Evolutionary conservation across 768 basidiomycete genomes (phyloP), one percentile per base, ranked within the genome.

Genomic region (Cystoderma amianthinum): DNA sequence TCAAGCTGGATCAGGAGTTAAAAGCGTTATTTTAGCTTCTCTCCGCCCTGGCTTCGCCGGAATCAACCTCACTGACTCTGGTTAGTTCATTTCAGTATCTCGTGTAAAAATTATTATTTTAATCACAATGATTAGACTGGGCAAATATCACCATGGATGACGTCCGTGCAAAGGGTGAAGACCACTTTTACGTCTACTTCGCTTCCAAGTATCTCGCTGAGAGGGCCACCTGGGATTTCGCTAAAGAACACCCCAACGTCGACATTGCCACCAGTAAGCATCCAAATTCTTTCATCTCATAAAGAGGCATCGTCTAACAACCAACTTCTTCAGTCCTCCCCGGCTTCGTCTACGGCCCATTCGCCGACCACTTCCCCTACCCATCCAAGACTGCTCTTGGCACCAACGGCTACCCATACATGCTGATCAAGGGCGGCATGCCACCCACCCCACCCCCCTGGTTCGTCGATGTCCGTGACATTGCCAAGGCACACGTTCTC

Each of bases 171-270:
- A 49, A 59, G n/a, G 50, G 53, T 15, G 51, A 53, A 0, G 46
- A 55, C 32, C 52, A 56, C 6, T 53, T 51, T 24, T 65, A 60
- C 35, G 51, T 61, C 25, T 75, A 74, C 51, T 57, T 61, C 23
- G 59, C 60, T 10, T 57, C 67, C 11, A 75, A 75, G 45, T 55
- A 56, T 9, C 48, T 68, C 3, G 62, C 67, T 3, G 71, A 74
- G 48, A 47, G 51, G 17, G 65, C 67, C 0, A 56, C 64, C 5
- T 71, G 69, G 68, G 54, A 65, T 6, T 69, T 68, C 37, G 68
- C 61, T 4, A 48, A 51, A 28, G 49, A 58, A 17, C 62, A 72
- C 43, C 61, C 67, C 13, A 44, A 64, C 12, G 49, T 69, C 22
- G 61, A 65, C 24, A 42, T 69, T 35, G 56, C 62, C 11, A 64